A percentile compares a stretch with the other conserved stretches of the same genome.
Evolutionary conservation across 306 rosid species (phyloP).

Genomic region (Delonix regia): DNA sequence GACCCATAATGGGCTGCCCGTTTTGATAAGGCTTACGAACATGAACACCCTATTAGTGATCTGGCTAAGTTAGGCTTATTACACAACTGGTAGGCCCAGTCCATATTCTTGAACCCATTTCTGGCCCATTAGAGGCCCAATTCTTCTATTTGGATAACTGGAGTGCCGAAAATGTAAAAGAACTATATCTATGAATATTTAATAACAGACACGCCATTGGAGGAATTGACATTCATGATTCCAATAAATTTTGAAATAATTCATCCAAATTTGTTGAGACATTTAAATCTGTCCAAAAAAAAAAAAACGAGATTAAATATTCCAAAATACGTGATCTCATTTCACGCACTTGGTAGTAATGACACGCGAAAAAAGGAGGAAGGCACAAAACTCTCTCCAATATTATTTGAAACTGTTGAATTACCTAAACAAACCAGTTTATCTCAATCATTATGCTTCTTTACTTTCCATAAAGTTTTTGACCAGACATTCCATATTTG

Average conservation of each 20-base stretch:
- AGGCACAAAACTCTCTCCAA: no score
- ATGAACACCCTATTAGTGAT: no score
- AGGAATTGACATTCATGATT: background rate
- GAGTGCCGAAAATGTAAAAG: no score
- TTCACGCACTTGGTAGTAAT: background rate
- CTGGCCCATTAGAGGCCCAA: no score
- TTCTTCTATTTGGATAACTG: no score
- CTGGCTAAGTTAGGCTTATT: no score
- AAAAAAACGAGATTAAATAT: no score
- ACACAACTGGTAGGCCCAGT: no score
- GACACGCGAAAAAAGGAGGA: background rate
- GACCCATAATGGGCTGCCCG: no score
- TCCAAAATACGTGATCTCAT: no score
- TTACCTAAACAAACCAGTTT: conserved; percentile 36
- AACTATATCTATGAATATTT: background rate
- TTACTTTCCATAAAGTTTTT: conserved; percentile 11
- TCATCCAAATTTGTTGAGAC: background rate
- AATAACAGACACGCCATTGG: background rate
- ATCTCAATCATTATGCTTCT: background rate
- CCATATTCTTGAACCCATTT: no score
- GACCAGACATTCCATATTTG: conserved; percentile 15
- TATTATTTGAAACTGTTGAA: background rate
- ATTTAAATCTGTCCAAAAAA: background rate
- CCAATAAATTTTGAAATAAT: background rate
- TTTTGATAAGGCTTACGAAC: no score